Evolutionary conservation across 2,329 filamentous ascomycete genomes (phyloP).

Genomic region (Exophiala dermatitidis): DNA sequence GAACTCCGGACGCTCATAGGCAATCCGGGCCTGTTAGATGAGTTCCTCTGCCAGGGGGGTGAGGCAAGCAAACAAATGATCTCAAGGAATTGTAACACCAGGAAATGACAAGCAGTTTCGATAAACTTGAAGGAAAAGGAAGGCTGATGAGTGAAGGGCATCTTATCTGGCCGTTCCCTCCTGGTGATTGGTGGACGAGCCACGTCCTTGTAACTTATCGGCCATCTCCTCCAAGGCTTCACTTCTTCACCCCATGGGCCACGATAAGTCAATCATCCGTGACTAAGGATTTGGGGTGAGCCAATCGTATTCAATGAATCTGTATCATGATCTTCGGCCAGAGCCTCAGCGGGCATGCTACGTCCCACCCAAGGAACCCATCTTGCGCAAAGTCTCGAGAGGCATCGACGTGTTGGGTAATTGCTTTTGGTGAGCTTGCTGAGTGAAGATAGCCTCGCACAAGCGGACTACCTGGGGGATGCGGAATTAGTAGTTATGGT

Average conservation of each 20-base stretch:
- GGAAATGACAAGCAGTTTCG: constrained; percentile 2
- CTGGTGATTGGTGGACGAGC: neutral
- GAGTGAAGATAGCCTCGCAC: neutral
- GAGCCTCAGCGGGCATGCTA: neutral
- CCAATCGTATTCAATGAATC: neutral
- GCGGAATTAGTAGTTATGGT: no score
- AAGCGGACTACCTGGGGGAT: no score
- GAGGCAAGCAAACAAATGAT: neutral
- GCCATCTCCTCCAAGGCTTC: neutral
- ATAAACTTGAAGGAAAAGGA: constrained; percentile 1
- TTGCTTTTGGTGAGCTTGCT: neutral
- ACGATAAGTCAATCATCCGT: neutral
- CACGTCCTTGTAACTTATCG: neutral
- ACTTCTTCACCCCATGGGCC: neutral
- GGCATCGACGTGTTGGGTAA: neutral
- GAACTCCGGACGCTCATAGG: constrained; percentile 4
- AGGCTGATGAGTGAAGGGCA: neutral
- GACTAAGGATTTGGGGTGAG: neutral
- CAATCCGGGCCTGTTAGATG: neutral
- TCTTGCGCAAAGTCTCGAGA: neutral
- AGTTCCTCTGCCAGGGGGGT: constrained; percentile 1
- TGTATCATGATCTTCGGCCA: neutral
- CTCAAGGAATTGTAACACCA: neutral
- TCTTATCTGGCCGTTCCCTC: neutral
- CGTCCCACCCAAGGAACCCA: neutral